phyloP scores from a whole-genome alignment of 2,329 filamentous ascomycete species.

The Botrytis cinerea region DNA sequence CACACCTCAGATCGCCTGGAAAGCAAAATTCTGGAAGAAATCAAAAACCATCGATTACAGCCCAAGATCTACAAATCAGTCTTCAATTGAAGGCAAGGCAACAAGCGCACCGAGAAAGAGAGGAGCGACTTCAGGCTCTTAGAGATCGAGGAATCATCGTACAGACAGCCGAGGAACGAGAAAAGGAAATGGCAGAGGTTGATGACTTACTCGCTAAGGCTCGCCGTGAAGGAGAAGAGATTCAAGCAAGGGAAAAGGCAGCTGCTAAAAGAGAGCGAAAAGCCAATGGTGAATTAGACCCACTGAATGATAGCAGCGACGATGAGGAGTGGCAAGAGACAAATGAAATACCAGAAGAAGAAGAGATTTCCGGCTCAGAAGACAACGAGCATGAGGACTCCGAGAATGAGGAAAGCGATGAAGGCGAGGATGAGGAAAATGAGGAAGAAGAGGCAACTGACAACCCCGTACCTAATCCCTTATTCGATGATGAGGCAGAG shows the following conservation, averaged over 20 bases:
- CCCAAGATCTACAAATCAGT: slow-evolving; percentile 66
- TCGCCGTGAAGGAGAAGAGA: slow-evolving; percentile 74
- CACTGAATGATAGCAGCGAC: slow-evolving; percentile 55
- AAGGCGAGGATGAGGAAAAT: slow-evolving; percentile 29
- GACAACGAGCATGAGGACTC: slow-evolving; percentile 45
- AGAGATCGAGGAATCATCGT: slow-evolving; percentile 78
- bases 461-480: slow-evolving; percentile 34
- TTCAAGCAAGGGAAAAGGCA: slow-evolving; percentile 75
- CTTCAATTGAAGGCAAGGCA: slow-evolving; percentile 72
- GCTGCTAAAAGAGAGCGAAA: slow-evolving; percentile 66
- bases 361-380: slow-evolving; percentile 45
- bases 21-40: slow-evolving; percentile 50
- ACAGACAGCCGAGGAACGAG: slow-evolving; percentile 83
- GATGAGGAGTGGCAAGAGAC: slow-evolving; percentile 56
- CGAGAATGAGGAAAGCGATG: slow-evolving; percentile 42
- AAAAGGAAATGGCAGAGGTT: slow-evolving; percentile 77
- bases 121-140: slow-evolving; percentile 74
- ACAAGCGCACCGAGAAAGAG: slow-evolving; percentile 77
- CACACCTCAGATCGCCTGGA: slow-evolving; percentile 66
- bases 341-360: slow-evolving; percentile 45
- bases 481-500: slow-evolving; percentile 42
- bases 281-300: slow-evolving; percentile 46
- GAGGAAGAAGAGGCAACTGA: slow-evolving; percentile 52
- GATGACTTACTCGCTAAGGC: slow-evolving; percentile 89
- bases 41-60: slow-evolving; percentile 61